phyloP scores from a whole-genome alignment of 352 stramenopile genomes.

The Phytophthora quininea region DNA sequence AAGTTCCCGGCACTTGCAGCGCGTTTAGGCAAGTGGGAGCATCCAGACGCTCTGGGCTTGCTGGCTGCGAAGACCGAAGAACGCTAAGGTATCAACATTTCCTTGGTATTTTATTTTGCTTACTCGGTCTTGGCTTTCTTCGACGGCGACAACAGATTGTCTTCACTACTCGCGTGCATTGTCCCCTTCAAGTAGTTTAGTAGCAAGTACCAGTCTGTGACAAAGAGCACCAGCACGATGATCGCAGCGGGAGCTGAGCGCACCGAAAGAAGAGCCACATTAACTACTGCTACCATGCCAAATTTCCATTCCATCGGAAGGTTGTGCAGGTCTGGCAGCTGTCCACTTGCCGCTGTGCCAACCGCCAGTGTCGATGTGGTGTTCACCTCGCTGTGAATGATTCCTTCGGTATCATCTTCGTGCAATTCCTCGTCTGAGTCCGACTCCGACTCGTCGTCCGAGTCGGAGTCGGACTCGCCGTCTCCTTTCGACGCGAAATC shows the following conservation, averaged over 20 bases:
- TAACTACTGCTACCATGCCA: slow-evolving; percentile 30
- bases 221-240: slow-evolving; percentile 37
- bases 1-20: slow-evolving; percentile 30
- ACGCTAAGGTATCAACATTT: neutral
- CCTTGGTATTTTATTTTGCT: slow-evolving; percentile 13
- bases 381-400: slow-evolving; percentile 10
- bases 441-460: slow-evolving; percentile 42
- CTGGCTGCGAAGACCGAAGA: slow-evolving; percentile 10
- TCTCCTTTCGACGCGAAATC: slow-evolving; percentile 40
- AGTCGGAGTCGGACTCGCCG: slow-evolving; percentile 43
- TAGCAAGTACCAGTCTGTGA: slow-evolving; percentile 38
- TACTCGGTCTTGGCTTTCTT: slow-evolving; percentile 35
- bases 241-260: slow-evolving; percentile 28
- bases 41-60: slow-evolving; percentile 36
- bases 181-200: slow-evolving; percentile 31
- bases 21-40: slow-evolving; percentile 32
- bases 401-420: slow-evolving; percentile 31
- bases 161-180: neutral
- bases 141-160: slow-evolving; percentile 12
- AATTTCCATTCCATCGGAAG: slow-evolving; percentile 47
- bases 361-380: neutral
- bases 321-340: slow-evolving; percentile 29
- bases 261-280: slow-evolving; percentile 38
- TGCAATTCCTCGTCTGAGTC: slow-evolving; percentile 37
- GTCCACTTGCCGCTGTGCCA: slow-evolving; percentile 8